phyloP scores from a whole-genome alignment of 225 moss, liverwort and hornwort species.

The Physcomitrellopsis africana region DNA sequence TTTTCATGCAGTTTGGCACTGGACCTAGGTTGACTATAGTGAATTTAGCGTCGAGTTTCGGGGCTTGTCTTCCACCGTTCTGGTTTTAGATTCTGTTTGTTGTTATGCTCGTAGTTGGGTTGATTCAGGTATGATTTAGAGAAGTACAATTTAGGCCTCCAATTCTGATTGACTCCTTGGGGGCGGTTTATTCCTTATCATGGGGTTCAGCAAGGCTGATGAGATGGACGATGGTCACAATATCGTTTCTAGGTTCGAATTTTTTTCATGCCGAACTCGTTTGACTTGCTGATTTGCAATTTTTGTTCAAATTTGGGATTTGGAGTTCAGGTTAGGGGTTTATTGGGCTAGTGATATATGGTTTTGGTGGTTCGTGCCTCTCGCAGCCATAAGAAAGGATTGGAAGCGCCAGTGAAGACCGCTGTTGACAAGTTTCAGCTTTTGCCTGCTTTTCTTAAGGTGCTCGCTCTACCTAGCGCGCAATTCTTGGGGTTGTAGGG shows the following conservation, averaged over 20 bases:
- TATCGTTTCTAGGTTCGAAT: slow-evolving; percentile 36
- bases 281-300: slow-evolving; percentile 5
- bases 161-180: background rate
- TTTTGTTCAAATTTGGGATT: background rate
- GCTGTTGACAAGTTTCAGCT: slow-evolving; percentile 92
- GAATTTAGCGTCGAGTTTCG: too few relatives aligned
- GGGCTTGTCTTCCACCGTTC: too few relatives aligned
- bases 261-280: too few relatives aligned
- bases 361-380: slow-evolving; percentile 1
- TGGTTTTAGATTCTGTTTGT: too few relatives aligned
- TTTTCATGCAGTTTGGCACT: too few relatives aligned
- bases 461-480: slow-evolving; percentile 11
- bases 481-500: background rate
- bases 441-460: slow-evolving; percentile 99
- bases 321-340: slow-evolving; percentile 21
- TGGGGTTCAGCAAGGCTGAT: slow-evolving; percentile 46
- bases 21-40: too few relatives aligned
- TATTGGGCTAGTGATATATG: background rate
- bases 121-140: too few relatives aligned
- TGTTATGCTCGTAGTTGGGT: too few relatives aligned
- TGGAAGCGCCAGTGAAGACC: slow-evolving; percentile 68
- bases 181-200: slow-evolving; percentile 5
- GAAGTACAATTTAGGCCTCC: background rate
- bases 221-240: slow-evolving; percentile 34
- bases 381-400: slow-evolving; percentile 48